These are phyloP conservation scores for Leccinum laetum DNA, from an alignment of 1,284 basidiomycete genomes.

Conservation along the genomic window DNA sequence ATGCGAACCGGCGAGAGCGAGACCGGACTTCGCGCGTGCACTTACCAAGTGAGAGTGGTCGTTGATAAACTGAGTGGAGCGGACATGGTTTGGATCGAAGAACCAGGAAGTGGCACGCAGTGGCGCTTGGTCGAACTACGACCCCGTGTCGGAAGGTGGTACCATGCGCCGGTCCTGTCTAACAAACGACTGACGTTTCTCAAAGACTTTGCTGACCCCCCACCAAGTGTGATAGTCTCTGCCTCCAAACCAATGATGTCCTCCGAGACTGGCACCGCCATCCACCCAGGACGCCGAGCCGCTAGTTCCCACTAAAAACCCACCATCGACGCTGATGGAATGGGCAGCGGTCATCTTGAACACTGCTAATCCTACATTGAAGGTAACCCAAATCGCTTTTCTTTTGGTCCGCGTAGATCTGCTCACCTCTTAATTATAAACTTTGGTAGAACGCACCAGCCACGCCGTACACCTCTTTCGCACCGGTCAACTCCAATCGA, in stretches of 20 bases:
- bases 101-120: conserved; percentile 24
- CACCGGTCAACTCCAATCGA: neutral
- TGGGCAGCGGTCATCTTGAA: no score
- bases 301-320: no score
- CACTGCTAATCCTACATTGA: no score
- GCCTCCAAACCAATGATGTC: neutral
- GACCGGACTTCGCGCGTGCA: conserved; percentile 24
- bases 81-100: conserved; percentile 63
- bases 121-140: conserved; percentile 2
- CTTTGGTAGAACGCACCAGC: neutral
- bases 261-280: neutral
- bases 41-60: conserved; percentile 65
- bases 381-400: no score
- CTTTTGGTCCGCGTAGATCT: no score
- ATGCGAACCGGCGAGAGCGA: no score
- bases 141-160: conserved; percentile 2
- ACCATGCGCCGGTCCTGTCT: neutral
- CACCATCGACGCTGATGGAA: no score
- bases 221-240: neutral
- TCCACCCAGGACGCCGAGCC: neutral
- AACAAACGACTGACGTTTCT: neutral
- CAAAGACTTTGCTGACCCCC: neutral
- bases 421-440: neutral
- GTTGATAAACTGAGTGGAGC: conserved; percentile 38
- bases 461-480: conserved; percentile 1